These are phyloP conservation scores for Mycosphaerella sp. DNA, from an alignment of 2,329 filamentous ascomycete species.

Conservation along the genomic window DNA sequence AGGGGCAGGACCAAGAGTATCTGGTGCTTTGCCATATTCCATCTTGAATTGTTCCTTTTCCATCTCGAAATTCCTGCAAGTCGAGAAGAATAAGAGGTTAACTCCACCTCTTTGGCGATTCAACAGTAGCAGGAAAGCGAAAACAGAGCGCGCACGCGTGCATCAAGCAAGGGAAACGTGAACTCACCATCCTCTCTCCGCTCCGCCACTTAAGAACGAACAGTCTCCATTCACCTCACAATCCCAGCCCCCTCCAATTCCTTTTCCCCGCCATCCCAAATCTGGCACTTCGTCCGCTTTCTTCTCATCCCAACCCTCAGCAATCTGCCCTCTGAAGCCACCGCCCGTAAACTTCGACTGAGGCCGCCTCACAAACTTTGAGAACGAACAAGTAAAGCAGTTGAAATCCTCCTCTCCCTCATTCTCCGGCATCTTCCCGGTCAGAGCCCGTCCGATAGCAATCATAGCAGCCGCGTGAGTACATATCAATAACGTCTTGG, in stretches of 20 bases:
- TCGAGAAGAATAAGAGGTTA: conserved; percentile 5
- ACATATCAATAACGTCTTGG: conserved; percentile 68
- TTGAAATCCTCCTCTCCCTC: conserved; percentile 71
- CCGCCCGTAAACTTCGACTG: conserved; percentile 11
- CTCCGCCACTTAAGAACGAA: conserved; percentile 69
- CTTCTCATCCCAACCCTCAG: conserved; percentile 27
- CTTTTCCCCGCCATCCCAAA: conserved; percentile 52
- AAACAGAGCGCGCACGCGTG: neutral
- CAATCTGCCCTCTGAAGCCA: neutral
- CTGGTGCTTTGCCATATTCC: conserved; percentile 3
- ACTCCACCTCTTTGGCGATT: neutral
- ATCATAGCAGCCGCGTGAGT: conserved; percentile 89
- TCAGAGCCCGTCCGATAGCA: conserved; percentile 74
- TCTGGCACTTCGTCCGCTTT: conserved; percentile 37
- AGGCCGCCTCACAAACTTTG: conserved; percentile 54
- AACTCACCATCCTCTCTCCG: conserved; percentile 80
- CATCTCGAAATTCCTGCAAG: conserved; percentile 32
- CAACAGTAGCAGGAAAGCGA: neutral
- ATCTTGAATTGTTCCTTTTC: conserved; percentile 17
- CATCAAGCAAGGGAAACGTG: neutral
- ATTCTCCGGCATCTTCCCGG: conserved; percentile 67
- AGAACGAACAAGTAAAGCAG: conserved; percentile 77
- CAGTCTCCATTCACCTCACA: conserved; percentile 79
- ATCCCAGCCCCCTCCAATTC: conserved; percentile 71
- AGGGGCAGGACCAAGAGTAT: conserved; percentile 1